Conservation (phyloP, 2,329 filamentous ascomycete species). For the Penicillium occitanis region DNA sequence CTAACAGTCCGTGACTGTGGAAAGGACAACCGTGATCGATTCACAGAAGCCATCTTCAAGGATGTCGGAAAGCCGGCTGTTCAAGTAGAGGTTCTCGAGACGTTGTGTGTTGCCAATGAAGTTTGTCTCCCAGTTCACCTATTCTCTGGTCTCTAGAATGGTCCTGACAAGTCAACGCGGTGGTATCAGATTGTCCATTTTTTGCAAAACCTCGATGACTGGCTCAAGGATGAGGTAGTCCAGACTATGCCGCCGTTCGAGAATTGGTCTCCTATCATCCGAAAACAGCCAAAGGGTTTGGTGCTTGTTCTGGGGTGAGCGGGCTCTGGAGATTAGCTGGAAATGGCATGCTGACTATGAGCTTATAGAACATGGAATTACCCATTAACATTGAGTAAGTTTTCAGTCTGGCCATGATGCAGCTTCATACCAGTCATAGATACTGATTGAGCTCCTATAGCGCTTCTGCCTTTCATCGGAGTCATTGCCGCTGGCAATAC, state of each 20-base stretch:
- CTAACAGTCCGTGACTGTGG: not conserved
- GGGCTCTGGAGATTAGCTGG: not conserved
- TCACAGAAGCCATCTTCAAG: slow-evolving; percentile 16
- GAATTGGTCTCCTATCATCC: slow-evolving; percentile 16
- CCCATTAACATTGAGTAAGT: slow-evolving; percentile 16
- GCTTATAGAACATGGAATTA: slow-evolving; percentile 16
- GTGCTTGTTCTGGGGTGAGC: slow-evolving; percentile 13
- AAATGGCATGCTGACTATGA: not conserved
- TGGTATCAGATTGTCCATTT: slow-evolving; percentile 11
- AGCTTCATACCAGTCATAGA: not conserved
- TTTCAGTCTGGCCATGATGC: not conserved
- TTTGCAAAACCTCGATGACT: slow-evolving; percentile 15
- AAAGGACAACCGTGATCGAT: slow-evolving; percentile 18
- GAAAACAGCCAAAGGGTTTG: slow-evolving; percentile 13
- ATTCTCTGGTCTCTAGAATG: not conserved
- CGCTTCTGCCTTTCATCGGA: slow-evolving; percentile 11
- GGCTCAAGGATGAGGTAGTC: slow-evolving; percentile 16
- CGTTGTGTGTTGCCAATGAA: slow-evolving; percentile 16
- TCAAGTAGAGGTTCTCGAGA: slow-evolving; percentile 15
- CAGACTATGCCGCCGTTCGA: slow-evolving; percentile 16
- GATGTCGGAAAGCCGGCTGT: slow-evolving; percentile 14
- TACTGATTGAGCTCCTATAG: not conserved
- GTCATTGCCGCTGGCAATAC: slow-evolving; percentile 15
- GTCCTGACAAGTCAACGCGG: not conserved
- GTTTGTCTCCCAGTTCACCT: not conserved